phyloP scores from a whole-genome alignment of 129 eudicot genomes.

The Deinandra increscens region DNA sequence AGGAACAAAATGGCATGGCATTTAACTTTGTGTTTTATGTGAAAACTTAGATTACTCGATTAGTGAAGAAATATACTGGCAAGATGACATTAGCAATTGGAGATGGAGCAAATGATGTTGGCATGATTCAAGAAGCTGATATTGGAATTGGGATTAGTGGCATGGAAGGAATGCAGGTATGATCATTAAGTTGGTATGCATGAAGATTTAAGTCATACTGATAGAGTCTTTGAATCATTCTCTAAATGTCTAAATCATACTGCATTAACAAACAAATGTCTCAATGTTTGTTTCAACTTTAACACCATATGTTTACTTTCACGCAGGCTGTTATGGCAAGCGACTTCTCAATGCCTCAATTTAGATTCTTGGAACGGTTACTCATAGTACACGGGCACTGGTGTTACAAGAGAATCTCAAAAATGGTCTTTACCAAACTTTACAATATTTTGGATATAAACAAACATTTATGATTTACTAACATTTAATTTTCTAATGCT shows the following conservation, averaged over 20 bases:
- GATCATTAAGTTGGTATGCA: background rate
- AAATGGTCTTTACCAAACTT: constrained; percentile 36
- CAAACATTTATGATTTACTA: constrained; percentile 2
- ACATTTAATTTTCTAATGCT: constrained; percentile 9
- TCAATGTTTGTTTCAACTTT: background rate
- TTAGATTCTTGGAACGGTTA: constrained; percentile 54
- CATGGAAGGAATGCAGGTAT: constrained; percentile 70
- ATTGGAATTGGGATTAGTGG: constrained; percentile 61
- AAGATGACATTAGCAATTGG: constrained; percentile 54
- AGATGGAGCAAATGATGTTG: constrained; percentile 63
- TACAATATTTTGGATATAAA: background rate
- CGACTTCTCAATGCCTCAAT: constrained; percentile 56
- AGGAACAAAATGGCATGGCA: background rate
- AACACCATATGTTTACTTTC: constrained; percentile 9
- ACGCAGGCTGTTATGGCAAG: constrained; percentile 66
- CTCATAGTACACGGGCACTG: constrained; percentile 60
- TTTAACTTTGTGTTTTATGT: constrained; percentile 10
- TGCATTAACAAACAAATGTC: background rate
- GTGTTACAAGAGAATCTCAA: constrained; percentile 65
- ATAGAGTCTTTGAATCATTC: background rate
- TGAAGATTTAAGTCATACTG: background rate
- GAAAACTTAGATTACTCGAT: constrained; percentile 45
- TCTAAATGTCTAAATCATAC: background rate
- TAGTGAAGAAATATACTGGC: constrained; percentile 46
- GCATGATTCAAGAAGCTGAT: constrained; percentile 67